Percentiles rank a stretch among this genome's conserved stretches.
phyloP scores from a whole-genome alignment of 2,329 filamentous ascomycete genomes.

The Trichoderma koningiopsis region DNA sequence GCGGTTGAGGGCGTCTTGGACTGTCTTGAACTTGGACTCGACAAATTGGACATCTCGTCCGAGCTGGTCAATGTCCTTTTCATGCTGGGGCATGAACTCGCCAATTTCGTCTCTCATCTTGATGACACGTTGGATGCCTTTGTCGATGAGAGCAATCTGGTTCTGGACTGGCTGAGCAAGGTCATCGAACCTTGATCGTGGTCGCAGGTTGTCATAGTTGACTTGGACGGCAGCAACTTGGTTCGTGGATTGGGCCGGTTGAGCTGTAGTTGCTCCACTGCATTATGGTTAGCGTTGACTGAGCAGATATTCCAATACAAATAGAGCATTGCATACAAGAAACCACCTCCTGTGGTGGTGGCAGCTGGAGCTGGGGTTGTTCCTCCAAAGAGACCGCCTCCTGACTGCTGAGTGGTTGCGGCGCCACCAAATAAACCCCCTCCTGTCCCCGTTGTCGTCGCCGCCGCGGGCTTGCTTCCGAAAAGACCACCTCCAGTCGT shows the following conservation, averaged over 20 bases:
- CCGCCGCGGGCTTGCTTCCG: conserved; percentile 29
- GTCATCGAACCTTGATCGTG: conserved; percentile 90
- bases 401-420: conserved; percentile 32
- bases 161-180: conserved; percentile 80
- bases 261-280: conserved; percentile 38
- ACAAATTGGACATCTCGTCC: conserved; percentile 52
- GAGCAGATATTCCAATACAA: background rate
- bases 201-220: conserved; percentile 75
- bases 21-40: conserved; percentile 50
- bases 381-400: conserved; percentile 37
- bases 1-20: conserved; percentile 49
- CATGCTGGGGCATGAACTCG: conserved; percentile 63
- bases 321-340: conserved; percentile 36
- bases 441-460: conserved; percentile 20
- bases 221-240: conserved; percentile 74
- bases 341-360: conserved; percentile 30
- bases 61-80: conserved; percentile 50
- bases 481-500: conserved; percentile 33
- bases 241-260: conserved; percentile 44
- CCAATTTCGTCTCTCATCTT: conserved; percentile 75
- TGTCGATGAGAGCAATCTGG: conserved; percentile 76
- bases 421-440: conserved; percentile 35
- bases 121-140: conserved; percentile 78
- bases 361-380: conserved; percentile 29
- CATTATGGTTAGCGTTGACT: conserved; percentile 27